phyloP scores from a whole-genome alignment of 1,139 yeast species.

The Blastobotrys capitulatus region DNA sequence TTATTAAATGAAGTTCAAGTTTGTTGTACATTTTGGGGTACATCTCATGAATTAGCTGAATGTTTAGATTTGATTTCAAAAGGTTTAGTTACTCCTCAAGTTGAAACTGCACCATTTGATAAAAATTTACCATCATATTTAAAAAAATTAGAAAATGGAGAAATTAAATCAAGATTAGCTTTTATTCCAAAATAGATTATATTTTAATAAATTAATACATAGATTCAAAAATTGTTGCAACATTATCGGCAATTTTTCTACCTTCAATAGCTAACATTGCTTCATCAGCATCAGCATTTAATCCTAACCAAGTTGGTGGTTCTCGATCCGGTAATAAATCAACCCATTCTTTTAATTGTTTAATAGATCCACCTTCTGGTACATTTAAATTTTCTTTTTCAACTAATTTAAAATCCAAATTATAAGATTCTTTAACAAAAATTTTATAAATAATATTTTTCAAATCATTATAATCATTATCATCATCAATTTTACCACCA shows the following conservation, averaged over 20 bases:
- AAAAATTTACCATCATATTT: constrained; percentile 39
- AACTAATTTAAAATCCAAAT: constrained; percentile 36
- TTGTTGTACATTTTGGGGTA: constrained; percentile 45
- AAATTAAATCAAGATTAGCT: constrained; percentile 43
- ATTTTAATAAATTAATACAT: neutral
- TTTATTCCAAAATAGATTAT: constrained; percentile 28
- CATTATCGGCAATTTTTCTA: constrained; percentile 5
- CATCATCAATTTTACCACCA: constrained; percentile 65
- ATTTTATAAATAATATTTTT: constrained; percentile 29
- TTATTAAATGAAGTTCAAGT: constrained; percentile 40
- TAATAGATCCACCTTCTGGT: constrained; percentile 46
- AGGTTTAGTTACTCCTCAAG: constrained; percentile 41
- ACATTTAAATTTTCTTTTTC: constrained; percentile 23
- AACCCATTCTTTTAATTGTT: constrained; percentile 49
- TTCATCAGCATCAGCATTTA: constrained; percentile 43
- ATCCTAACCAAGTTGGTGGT: constrained; percentile 61
- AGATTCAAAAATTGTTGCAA: neutral
- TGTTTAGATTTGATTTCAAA: constrained; percentile 41
- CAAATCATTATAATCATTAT: constrained; percentile 39
- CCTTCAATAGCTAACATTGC: constrained; percentile 27
- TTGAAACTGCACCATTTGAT: constrained; percentile 34
- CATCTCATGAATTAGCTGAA: constrained; percentile 42
- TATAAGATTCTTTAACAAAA: constrained; percentile 37
- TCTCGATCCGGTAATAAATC: constrained; percentile 48
- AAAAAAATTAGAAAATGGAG: constrained; percentile 37